phyloP scores from a whole-genome alignment of 768 basidiomycete genomes.

The Auricularia auricula-judae region DNA sequence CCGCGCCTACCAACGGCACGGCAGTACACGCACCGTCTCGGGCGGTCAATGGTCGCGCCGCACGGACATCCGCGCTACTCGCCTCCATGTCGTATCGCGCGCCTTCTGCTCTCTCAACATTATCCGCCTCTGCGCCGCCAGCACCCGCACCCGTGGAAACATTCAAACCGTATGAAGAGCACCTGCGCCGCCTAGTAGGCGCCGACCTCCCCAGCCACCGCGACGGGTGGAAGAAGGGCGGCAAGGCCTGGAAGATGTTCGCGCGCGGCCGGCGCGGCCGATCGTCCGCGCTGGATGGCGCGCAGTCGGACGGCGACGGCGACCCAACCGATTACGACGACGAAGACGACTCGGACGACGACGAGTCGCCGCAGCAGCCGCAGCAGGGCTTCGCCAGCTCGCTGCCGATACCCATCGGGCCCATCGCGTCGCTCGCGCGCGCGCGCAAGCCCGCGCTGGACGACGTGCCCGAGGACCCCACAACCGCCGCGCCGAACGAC shows the following conservation, averaged over 20 bases:
- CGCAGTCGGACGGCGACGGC: neutral
- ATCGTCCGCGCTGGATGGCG: slow-evolving; percentile 18
- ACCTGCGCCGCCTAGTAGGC: slow-evolving; percentile 52
- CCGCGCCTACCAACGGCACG: neutral
- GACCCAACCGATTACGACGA: slow-evolving; percentile 11
- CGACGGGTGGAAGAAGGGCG: slow-evolving; percentile 54
- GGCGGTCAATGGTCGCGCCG: neutral
- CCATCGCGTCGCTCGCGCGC: slow-evolving; percentile 25
- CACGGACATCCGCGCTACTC: neutral
- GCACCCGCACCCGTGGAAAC: neutral
- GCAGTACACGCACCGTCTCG: neutral
- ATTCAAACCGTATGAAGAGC: slow-evolving; percentile 32
- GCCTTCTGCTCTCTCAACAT: neutral
- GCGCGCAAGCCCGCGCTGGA: slow-evolving; percentile 1
- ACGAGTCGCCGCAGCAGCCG: slow-evolving; percentile 14
- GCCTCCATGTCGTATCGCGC: neutral
- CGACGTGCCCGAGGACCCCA: neutral
- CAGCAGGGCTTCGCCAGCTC: slow-evolving; percentile 34
- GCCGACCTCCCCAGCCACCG: slow-evolving; percentile 62
- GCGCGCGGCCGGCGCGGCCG: slow-evolving; percentile 24
- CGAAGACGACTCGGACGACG: slow-evolving; percentile 12
- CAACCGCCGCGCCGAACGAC: neutral
- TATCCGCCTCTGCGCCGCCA: neutral
- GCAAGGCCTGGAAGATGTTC: slow-evolving; percentile 55
- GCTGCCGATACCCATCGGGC: slow-evolving; percentile 49